These are phyloP conservation scores for Lentinula boryana DNA, from an alignment of 768 basidiomycete genomes.

Conservation along the genomic window DNA sequence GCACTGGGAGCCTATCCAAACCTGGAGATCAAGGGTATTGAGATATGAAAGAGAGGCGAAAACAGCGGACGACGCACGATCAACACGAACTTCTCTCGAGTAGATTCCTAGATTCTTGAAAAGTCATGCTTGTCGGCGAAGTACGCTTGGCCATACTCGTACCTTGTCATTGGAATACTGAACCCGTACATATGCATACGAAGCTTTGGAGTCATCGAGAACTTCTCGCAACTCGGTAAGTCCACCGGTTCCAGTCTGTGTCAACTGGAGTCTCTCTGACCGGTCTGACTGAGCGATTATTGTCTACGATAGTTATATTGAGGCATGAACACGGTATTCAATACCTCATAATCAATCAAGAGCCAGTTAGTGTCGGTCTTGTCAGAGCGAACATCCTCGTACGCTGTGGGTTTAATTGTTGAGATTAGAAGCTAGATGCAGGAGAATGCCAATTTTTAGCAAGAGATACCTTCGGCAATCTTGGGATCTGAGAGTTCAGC, in stretches of 20 bases:
- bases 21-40: conserved; percentile 23
- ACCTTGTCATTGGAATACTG: conserved; percentile 77
- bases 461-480: conserved; percentile 62
- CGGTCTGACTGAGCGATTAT: conserved; percentile 39
- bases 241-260: conserved; percentile 75
- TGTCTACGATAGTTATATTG: not conserved
- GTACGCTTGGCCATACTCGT: conserved; percentile 17
- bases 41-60: conserved; percentile 9
- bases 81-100: conserved; percentile 85
- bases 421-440: not conserved
- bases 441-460: conserved; percentile 5
- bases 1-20: conserved; percentile 77
- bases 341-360: conserved; percentile 80
- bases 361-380: conserved; percentile 89
- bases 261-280: conserved; percentile 68
- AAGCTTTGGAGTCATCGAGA: conserved; percentile 70
- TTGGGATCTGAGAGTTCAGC: conserved; percentile 73
- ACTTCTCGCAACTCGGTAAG: conserved; percentile 69
- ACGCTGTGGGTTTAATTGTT: not conserved
- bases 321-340: not conserved
- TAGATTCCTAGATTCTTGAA: conserved; percentile 40
- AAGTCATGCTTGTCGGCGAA: conserved; percentile 41
- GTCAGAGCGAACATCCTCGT: conserved; percentile 54
- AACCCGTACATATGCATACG: conserved; percentile 80
- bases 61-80: conserved; percentile 31